Evolutionary conservation across 495 filamentous ascomycete genomes (phyloP).

Genomic region (Mycothermus thermophilus): DNA sequence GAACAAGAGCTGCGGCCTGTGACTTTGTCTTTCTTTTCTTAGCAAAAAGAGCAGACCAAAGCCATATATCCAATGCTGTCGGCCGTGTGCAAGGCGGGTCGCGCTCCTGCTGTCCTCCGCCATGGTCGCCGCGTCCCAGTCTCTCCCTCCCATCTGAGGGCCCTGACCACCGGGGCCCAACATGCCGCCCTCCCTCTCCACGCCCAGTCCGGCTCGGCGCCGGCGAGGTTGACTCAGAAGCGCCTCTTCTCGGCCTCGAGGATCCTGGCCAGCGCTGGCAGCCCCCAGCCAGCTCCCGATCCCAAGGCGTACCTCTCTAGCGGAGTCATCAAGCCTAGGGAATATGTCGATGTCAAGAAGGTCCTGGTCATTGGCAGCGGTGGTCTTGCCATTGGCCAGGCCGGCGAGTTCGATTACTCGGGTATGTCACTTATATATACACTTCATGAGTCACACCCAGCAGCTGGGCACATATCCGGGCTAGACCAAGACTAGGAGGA

Average conservation of each 20-base stretch:
- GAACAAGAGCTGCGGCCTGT: constrained; percentile 6
- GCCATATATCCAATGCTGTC: too few species aligned
- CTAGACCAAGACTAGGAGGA: too few species aligned
- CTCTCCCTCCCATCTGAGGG: constrained; percentile 18
- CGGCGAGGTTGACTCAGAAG: constrained; percentile 20
- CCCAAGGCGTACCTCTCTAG: constrained; percentile 80
- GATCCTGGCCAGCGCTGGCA: constrained; percentile 18
- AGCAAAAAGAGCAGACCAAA: constrained; percentile 4
- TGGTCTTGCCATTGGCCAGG: constrained; percentile 94
- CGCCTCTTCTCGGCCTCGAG: constrained; percentile 27
- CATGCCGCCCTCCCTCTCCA: constrained; percentile 17
- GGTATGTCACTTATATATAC: too few species aligned
- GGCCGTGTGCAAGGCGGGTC: constrained; percentile 31
- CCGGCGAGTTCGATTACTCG: constrained; percentile 98
- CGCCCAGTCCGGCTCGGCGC: constrained; percentile 18
- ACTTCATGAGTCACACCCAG: constrained; percentile 20
- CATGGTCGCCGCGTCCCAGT: constrained; percentile 34
- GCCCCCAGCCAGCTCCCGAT: constrained; percentile 54
- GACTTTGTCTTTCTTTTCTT: constrained; percentile 4
- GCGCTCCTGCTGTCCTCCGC: constrained; percentile 35
- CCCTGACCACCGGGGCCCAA: constrained; percentile 21
- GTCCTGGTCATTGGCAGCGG: constrained; percentile 94
- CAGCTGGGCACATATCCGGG: too few species aligned
- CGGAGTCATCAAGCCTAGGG: constrained; percentile 60
- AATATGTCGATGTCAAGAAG: constrained; percentile 88